These are phyloP conservation scores for Penicillium hordei DNA, from an alignment of 2,329 filamentous ascomycete species.

Conservation along the genomic window DNA sequence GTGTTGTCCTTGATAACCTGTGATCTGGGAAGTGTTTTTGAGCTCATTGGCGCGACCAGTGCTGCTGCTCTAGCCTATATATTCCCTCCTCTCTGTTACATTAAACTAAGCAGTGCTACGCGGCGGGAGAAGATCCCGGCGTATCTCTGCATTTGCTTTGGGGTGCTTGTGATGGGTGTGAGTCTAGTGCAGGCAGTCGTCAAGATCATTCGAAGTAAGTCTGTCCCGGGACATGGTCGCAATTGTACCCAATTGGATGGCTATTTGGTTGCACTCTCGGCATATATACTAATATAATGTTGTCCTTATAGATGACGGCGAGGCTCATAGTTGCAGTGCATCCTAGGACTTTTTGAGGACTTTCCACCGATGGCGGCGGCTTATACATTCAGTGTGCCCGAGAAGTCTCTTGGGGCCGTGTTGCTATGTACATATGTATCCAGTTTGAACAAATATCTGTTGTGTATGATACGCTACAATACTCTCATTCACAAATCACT, in stretches of 20 bases:
- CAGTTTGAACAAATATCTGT: not conserved
- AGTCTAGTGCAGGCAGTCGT: constrained; percentile 70
- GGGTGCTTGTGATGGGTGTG: constrained; percentile 75
- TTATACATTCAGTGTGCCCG: not conserved
- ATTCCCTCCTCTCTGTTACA: constrained; percentile 88
- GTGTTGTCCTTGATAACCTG: constrained; percentile 79
- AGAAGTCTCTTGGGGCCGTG: not conserved
- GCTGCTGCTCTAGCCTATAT: constrained; percentile 95
- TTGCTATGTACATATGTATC: not conserved
- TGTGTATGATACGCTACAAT: not conserved
- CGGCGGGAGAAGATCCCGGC: constrained; percentile 72
- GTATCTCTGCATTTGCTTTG: constrained; percentile 73
- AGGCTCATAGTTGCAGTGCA: constrained; percentile 9
- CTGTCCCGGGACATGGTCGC: not conserved
- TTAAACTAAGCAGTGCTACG: constrained; percentile 79
- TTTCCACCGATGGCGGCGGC: not conserved
- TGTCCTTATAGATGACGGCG: not conserved
- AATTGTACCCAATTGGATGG: not conserved
- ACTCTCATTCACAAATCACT: not conserved
- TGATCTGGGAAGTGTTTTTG: constrained; percentile 90
- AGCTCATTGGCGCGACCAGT: constrained; percentile 92
- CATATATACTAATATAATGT: constrained; percentile 36
- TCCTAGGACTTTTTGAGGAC: not conserved
- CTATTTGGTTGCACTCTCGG: not conserved
- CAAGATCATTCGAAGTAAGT: constrained; percentile 60